Conservation (phyloP, 2,329 filamentous ascomycete genomes). For the Cercospora sp. region DNA sequence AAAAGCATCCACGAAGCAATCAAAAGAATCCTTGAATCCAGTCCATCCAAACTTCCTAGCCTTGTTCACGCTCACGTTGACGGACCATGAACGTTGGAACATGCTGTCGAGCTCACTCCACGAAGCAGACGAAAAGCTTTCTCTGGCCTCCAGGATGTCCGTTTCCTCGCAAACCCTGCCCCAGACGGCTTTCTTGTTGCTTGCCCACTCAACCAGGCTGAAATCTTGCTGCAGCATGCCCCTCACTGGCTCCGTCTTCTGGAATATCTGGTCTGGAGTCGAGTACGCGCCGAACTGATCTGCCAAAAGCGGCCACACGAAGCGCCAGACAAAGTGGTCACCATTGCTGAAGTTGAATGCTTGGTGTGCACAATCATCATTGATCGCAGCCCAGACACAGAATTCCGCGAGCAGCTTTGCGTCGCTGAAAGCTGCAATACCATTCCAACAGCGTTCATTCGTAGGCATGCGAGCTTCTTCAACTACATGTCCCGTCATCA, state of each 20-base stretch:
- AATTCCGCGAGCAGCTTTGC: constrained; percentile 41
- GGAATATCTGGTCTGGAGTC: constrained; percentile 18
- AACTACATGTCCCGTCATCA: constrained; percentile 40
- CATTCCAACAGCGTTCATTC: constrained; percentile 38
- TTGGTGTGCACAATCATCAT: constrained; percentile 39
- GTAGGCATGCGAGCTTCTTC: constrained; percentile 41
- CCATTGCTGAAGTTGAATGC: constrained; percentile 48
- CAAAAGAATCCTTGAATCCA: constrained; percentile 44
- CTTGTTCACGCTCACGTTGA: constrained; percentile 49
- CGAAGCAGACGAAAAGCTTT: constrained; percentile 47
- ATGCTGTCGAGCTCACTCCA: constrained; percentile 49
- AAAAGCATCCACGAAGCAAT: constrained; percentile 42
- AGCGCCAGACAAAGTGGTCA: constrained; percentile 42
- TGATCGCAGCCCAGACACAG: constrained; percentile 41
- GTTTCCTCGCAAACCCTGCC: constrained; percentile 38
- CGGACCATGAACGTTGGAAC: constrained; percentile 45
- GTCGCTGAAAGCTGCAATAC: constrained; percentile 40
- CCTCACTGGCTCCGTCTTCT: constrained; percentile 30
- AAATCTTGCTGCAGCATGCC: constrained; percentile 43
- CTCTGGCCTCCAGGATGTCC: constrained; percentile 39
- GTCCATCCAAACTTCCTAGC: constrained; percentile 49
- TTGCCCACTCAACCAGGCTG: constrained; percentile 46
- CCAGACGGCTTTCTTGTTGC: constrained; percentile 44
- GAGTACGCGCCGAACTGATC: constrained; percentile 38
- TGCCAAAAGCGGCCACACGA: constrained; percentile 46